phyloP scores from a whole-genome alignment of 441 rosid species.

The Populus hybrid region DNA sequence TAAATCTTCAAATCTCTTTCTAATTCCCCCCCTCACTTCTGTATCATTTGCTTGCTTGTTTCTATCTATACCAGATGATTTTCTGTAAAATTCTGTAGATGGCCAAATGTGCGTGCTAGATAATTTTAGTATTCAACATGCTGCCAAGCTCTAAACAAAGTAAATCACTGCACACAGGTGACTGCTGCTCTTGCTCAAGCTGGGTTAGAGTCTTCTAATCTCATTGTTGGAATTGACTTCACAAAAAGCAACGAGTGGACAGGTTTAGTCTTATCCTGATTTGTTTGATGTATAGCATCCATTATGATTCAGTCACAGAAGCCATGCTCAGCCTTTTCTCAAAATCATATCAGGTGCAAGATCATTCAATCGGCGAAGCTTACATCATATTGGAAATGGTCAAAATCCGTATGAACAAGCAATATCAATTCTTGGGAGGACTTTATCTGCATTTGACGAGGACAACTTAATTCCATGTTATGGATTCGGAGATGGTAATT shows the following conservation, averaged over 20 bases:
- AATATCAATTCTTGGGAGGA: slow-evolving; percentile 74
- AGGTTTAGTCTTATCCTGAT: slow-evolving; percentile 37
- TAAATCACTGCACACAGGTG: slow-evolving; percentile 43
- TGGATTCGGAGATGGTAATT: slow-evolving; percentile 83
- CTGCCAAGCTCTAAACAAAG: neutral
- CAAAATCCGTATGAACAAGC: slow-evolving; percentile 86
- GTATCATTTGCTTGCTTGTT: neutral
- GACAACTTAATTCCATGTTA: slow-evolving; percentile 79
- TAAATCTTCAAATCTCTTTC: neutral
- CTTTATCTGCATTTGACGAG: slow-evolving; percentile 69
- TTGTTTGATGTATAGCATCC: neutral
- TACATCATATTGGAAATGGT: slow-evolving; percentile 56
- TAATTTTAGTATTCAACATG: slow-evolving; percentile 1
- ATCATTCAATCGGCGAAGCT: slow-evolving; percentile 60
- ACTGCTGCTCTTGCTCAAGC: slow-evolving; percentile 73
- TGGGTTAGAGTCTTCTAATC: slow-evolving; percentile 89
- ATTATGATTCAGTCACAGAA: neutral
- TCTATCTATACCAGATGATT: neutral
- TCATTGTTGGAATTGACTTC: slow-evolving; percentile 89
- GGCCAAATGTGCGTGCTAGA: neutral
- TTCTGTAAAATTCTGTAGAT: neutral
- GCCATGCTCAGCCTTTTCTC: slow-evolving; percentile 3
- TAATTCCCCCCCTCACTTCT: neutral
- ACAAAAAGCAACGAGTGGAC: slow-evolving; percentile 98
- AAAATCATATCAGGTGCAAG: slow-evolving; percentile 42